These are phyloP conservation scores for Trichoderma aggressivum DNA, from an alignment of 2,329 filamentous ascomycete species.

Conservation along the genomic window DNA sequence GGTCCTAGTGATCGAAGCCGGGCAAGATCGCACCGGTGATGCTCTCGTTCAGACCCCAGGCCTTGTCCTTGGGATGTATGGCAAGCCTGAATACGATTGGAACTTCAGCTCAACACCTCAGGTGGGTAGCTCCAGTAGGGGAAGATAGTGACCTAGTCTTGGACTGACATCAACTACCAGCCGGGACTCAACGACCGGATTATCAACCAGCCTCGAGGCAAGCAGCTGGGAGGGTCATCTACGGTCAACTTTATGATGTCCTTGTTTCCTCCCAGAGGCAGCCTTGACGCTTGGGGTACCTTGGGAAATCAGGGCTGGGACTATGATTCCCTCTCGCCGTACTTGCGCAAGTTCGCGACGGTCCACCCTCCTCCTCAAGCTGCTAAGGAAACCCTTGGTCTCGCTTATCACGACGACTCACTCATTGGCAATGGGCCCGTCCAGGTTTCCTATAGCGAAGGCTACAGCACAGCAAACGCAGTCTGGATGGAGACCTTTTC, in stretches of 20 bases:
- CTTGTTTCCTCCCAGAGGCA: slow-evolving; percentile 18
- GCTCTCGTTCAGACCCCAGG: slow-evolving; percentile 21
- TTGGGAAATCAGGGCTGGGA: slow-evolving; percentile 30
- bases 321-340: slow-evolving; percentile 30
- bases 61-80: slow-evolving; percentile 22
- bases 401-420: slow-evolving; percentile 33
- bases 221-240: slow-evolving; percentile 52
- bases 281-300: slow-evolving; percentile 27
- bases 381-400: slow-evolving; percentile 28
- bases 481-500: slow-evolving; percentile 39
- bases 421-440: slow-evolving; percentile 35
- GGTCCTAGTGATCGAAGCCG: slow-evolving; percentile 29
- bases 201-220: slow-evolving; percentile 42
- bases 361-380: slow-evolving; percentile 28
- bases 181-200: slow-evolving; percentile 19
- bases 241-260: slow-evolving; percentile 52
- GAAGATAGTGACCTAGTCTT: background rate
- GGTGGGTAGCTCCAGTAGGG: slow-evolving; percentile 1
- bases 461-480: slow-evolving; percentile 31
- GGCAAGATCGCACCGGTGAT: slow-evolving; percentile 21
- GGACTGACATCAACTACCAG: background rate
- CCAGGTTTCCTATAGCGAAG: slow-evolving; percentile 36
- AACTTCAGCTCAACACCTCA: slow-evolving; percentile 26
- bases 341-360: slow-evolving; percentile 35
- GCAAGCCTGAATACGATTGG: slow-evolving; percentile 23